Conservation (phyloP, 768 basidiomycete species). For the Amanita phalloides region DNA sequence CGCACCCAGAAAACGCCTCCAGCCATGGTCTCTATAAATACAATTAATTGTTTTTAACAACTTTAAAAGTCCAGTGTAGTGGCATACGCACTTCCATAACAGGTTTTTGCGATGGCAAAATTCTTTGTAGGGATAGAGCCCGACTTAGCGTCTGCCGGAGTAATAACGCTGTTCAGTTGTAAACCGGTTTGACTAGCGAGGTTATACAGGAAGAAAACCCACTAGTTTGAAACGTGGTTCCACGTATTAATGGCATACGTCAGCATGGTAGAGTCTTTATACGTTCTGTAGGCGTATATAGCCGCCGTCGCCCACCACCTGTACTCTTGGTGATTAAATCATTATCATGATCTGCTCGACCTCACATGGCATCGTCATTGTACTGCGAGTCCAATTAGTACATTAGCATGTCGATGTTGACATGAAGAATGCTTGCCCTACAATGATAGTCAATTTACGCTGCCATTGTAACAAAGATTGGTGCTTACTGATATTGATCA, state of each 20-base stretch:
- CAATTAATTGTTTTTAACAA: too few relatives aligned
- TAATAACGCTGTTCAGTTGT: constrained; percentile 25
- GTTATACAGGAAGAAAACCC: constrained; percentile 10
- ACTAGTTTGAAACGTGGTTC: constrained; percentile 38
- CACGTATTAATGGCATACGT: constrained; percentile 36
- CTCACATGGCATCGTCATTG: not conserved
- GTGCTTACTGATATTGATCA: not conserved
- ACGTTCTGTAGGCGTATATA: constrained; percentile 36
- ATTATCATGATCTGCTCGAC: constrained; percentile 15
- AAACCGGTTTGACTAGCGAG: not conserved
- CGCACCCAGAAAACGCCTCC: constrained; percentile 48
- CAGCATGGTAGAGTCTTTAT: constrained; percentile 29
- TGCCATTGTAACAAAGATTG: not conserved
- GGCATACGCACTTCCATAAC: constrained; percentile 27
- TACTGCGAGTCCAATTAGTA: not conserved
- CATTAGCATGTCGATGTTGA: not conserved
- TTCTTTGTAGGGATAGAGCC: constrained; percentile 28
- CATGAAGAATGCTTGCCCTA: not conserved
- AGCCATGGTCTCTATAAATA: constrained; percentile 31
- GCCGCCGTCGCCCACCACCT: constrained; percentile 50
- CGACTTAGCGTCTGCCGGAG: constrained; percentile 25
- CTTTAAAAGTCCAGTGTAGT: not conserved
- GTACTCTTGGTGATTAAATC: not conserved
- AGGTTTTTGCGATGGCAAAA: constrained; percentile 29
- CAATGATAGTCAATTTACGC: not conserved